Conservation (phyloP, 2,329 filamentous ascomycete species). For the Fusarium brachygibbosum region DNA sequence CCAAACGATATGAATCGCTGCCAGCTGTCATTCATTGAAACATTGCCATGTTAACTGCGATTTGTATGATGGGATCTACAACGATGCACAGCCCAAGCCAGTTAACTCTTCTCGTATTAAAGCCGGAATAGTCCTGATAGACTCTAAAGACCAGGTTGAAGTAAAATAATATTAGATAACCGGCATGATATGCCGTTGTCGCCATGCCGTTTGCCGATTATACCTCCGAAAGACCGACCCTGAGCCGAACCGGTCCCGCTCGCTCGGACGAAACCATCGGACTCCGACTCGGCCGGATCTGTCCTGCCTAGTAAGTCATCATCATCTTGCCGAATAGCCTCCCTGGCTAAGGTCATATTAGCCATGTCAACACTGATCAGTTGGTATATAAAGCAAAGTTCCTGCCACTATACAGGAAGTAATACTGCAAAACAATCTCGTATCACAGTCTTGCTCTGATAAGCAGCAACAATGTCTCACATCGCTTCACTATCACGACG, state of each 20-base stretch:
- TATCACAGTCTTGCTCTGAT: neutral
- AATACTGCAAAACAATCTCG: neutral
- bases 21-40: too few species aligned
- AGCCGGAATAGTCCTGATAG: neutral
- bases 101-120: too few species aligned
- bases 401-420: neutral
- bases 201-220: neutral
- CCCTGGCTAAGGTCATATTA: neutral
- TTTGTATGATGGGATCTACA: too few species aligned
- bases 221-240: slow-evolving; percentile 6
- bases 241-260: slow-evolving; percentile 20
- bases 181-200: neutral
- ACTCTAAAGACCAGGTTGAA: fast-evolving
- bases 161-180: neutral
- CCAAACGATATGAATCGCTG: too few species aligned
- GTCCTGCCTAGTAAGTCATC: slow-evolving; percentile 1
- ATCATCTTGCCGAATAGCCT: slow-evolving; percentile 3
- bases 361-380: neutral
- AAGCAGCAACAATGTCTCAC: neutral
- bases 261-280: slow-evolving; percentile 16
- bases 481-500: slow-evolving; percentile 16
- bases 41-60: too few species aligned
- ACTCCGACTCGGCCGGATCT: slow-evolving; percentile 17
- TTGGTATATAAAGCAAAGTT: slow-evolving; percentile 2
- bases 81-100: too few species aligned